Percentiles rank a stretch among this genome's conserved stretches.
phyloP scores from a whole-genome alignment of 2,329 filamentous ascomycete genomes.

The Aspergillus sp. region DNA sequence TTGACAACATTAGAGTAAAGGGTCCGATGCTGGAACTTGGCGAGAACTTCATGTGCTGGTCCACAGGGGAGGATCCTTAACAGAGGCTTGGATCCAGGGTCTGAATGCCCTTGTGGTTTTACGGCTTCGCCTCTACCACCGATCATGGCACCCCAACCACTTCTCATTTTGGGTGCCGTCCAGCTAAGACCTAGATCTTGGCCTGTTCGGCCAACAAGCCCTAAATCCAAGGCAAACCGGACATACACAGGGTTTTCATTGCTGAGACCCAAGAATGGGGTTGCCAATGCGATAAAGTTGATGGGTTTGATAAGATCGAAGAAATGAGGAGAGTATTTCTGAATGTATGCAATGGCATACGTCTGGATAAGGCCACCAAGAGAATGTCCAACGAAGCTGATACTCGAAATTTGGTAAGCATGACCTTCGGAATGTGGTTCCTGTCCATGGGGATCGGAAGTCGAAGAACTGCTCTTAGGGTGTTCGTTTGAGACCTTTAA shows the following conservation, averaged over 20 bases:
- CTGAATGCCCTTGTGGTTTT: conserved; percentile 48
- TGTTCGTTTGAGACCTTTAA: conserved; percentile 24
- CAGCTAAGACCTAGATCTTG: conserved; percentile 92
- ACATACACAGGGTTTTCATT: conserved; percentile 98
- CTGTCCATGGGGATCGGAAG: conserved; percentile 31
- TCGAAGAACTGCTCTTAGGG: conserved; percentile 26
- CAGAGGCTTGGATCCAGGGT: conserved; percentile 80
- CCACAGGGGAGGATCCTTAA: conserved; percentile 83
- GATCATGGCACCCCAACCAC: conserved; percentile 81
- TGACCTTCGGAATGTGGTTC: conserved; percentile 39
- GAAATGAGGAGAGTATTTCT: conserved; percentile 88
- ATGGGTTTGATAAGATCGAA: conserved; percentile 78
- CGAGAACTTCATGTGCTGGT: conserved; percentile 76
- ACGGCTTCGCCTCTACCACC: conserved; percentile 60
- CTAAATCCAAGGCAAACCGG: conserved; percentile 93
- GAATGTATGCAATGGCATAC: conserved; percentile 91
- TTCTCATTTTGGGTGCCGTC: conserved; percentile 76
- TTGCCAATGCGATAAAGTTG: conserved; percentile 83
- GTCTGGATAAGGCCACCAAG: conserved; percentile 84
- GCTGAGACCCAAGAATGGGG: conserved; percentile 82
- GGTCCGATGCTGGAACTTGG: conserved; percentile 82
- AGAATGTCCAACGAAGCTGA: conserved; percentile 90
- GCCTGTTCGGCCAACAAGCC: conserved; percentile 88
- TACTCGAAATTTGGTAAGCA: conserved; percentile 80
- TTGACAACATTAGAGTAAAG: conserved; percentile 97